phyloP scores from a whole-genome alignment of 805 yeast species.

The Pichia pseudocactophila region DNA sequence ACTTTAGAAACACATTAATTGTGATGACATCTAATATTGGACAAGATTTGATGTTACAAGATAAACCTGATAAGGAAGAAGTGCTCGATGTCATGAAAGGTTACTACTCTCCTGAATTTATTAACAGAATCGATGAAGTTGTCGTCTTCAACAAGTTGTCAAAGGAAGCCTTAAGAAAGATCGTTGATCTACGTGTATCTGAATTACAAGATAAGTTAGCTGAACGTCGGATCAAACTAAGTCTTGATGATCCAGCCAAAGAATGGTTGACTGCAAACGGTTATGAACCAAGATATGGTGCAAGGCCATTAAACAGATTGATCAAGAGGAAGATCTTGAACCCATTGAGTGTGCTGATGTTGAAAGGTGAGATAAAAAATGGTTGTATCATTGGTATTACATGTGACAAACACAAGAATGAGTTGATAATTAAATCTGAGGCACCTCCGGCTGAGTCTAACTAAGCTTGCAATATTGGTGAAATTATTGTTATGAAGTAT shows the following conservation, averaged over 20 bases:
- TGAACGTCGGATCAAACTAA: slow-evolving; percentile 63
- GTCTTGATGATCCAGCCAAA: slow-evolving; percentile 53
- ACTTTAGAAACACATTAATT: slow-evolving; percentile 88
- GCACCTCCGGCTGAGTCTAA: neutral
- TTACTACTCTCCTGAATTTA: slow-evolving; percentile 87
- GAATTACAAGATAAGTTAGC: slow-evolving; percentile 74
- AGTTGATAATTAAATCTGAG: slow-evolving; percentile 4
- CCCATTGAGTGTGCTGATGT: slow-evolving; percentile 73
- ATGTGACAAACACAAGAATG: slow-evolving; percentile 4
- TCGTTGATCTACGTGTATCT: slow-evolving; percentile 73
- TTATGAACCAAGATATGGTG: slow-evolving; percentile 89
- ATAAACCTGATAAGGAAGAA: slow-evolving; percentile 47
- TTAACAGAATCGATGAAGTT: slow-evolving; percentile 91
- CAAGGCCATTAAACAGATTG: slow-evolving; percentile 88
- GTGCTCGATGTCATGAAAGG: slow-evolving; percentile 63
- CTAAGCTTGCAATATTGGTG: neutral
- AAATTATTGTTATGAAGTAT: neutral
- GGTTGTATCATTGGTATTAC: slow-evolving; percentile 39
- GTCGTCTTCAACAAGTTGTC: slow-evolving; percentile 87
- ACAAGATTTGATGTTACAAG: slow-evolving; percentile 74
- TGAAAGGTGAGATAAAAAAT: slow-evolving; percentile 66
- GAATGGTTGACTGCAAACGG: slow-evolving; percentile 77
- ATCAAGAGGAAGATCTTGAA: slow-evolving; percentile 78
- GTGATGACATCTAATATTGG: slow-evolving; percentile 97
- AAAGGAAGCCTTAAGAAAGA: slow-evolving; percentile 60